Base-by-base conservation (phyloP, 2,329 filamentous ascomycete genomes). In the Acrocalymma vagum region DNA sequence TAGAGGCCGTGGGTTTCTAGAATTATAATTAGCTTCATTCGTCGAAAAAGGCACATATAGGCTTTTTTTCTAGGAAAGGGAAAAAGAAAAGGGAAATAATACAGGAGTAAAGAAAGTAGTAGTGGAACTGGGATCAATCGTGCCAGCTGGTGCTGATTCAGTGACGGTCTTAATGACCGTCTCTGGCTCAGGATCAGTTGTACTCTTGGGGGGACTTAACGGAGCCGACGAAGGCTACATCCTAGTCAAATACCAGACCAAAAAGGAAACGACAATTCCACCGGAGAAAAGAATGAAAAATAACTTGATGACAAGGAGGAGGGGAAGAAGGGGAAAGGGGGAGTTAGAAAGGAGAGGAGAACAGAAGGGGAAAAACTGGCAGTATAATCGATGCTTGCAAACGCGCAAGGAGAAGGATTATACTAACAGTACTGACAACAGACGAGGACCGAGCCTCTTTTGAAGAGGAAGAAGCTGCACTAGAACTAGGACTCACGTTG, bases 201-300 rank as follows among this genome's bases (percentile, higher is more conserved):
- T 41, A 42, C 46, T 56, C 29, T 45, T 51, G 28, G 62, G 46
- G 44, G 46, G 52, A 53, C 39, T 62, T 57, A 63, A 55, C 48
- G 58, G 48, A 58, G 66, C 55, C 59, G 61, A 51, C 42, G 55
- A 47, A 47, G 62, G 62, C 67, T 70, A 50, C 59, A 51, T 43
- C 37, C 33, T 53, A 53, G 63, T 67, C 62, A 70, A 67, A 65
- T 43, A 54, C 40, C 38, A 45, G 37, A 34, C 29, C 36, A 39
- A 42, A 27, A 38, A 41, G 23, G 21, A 38, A 39, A n/a, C 8
- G 9, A 31, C 44, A 35, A 36, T 33, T 29, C 28, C 23, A 23
- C 9, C 16, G 24, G 29, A 9, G 5, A 20, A 33, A n/a, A 27
- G 40, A 29, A 17, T 26, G 34, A 31, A 18, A 32, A 18, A 3